Evolutionary conservation across 495 filamentous ascomycete genomes (phyloP).

Genomic region (Cercophora sp.): DNA sequence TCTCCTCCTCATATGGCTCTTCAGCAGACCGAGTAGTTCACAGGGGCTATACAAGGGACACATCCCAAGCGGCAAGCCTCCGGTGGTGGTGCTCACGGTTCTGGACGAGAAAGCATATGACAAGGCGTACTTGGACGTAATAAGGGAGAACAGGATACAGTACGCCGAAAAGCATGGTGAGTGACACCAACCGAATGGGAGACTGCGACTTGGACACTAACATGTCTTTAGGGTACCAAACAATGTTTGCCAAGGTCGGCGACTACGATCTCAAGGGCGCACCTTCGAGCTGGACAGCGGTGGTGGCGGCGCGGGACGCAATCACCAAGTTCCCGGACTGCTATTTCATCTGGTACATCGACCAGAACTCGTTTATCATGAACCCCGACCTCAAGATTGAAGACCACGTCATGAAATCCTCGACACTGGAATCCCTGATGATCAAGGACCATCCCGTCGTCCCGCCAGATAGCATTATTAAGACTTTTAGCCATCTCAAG

Average conservation of each 20-base stretch:
- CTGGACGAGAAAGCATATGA: constrained; percentile 63
- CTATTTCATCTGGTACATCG: constrained; percentile 80
- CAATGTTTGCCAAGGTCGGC: constrained; percentile 69
- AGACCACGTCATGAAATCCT: constrained; percentile 62
- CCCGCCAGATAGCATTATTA: constrained; percentile 93
- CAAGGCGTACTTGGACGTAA: constrained; percentile 59
- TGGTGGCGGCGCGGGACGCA: constrained; percentile 87
- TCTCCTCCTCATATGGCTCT: constrained; percentile 59
- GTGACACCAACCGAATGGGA: constrained; percentile 13
- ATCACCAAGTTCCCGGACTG: constrained; percentile 71
- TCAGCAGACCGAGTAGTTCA: constrained; percentile 43
- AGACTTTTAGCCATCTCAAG: constrained; percentile 79
- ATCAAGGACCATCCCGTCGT: constrained; percentile 81
- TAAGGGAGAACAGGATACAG: constrained; percentile 76
- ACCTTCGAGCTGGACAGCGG: constrained; percentile 69
- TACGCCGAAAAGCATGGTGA: constrained; percentile 89
- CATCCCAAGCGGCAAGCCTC: constrained; percentile 59
- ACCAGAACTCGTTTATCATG: constrained; percentile 83
- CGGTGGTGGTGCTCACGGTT: constrained; percentile 83
- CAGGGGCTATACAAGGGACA: constrained; percentile 17
- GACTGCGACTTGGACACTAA: background rate
- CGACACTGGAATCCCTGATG: constrained; percentile 73
- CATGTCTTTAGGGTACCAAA: constrained; percentile 67
- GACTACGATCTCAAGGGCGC: constrained; percentile 72
- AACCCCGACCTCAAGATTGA: constrained; percentile 66